Conservation (phyloP, 345 rosid species). For the Dipteronia dyeriana region DNA sequence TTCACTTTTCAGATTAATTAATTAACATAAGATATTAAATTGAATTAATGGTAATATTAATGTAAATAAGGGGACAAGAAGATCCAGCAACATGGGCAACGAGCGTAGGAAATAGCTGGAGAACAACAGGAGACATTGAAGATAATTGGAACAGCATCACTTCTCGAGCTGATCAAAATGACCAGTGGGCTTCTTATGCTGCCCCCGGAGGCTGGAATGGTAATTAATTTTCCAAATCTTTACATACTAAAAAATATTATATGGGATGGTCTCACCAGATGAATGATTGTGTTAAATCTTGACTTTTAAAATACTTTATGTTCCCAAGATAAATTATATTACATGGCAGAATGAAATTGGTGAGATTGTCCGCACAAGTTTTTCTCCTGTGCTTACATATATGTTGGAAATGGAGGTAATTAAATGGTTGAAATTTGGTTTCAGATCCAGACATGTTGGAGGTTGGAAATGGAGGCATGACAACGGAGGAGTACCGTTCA, state of each 20-base stretch:
- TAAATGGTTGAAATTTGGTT: too few species aligned
- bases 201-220: slow-evolving; percentile 73
- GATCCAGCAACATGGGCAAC: slow-evolving; percentile 74
- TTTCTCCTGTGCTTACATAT: too few species aligned
- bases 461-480: slow-evolving; percentile 80
- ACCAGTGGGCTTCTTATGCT: slow-evolving; percentile 65
- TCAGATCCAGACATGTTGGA: slow-evolving; percentile 83
- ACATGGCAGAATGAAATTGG: too few species aligned
- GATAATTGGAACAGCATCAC: slow-evolving; percentile 64
- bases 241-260: too few species aligned
- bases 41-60: background rate
- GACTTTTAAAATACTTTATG: too few species aligned
- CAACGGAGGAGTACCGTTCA: slow-evolving; percentile 55
- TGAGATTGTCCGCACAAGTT: too few species aligned
- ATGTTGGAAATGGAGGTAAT: too few species aligned
- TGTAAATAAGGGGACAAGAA: slow-evolving; percentile 50
- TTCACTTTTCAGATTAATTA: background rate
- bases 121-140: slow-evolving; percentile 57
- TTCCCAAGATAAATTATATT: too few species aligned
- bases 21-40: background rate
- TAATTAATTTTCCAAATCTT: too few species aligned
- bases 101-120: slow-evolving; percentile 64
- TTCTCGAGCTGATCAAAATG: slow-evolving; percentile 50
- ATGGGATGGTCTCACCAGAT: too few species aligned
- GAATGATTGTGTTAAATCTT: too few species aligned